These are phyloP conservation scores for Xylaria sp. DNA, from an alignment of 2,329 filamentous ascomycete genomes.

Conservation along the genomic window DNA sequence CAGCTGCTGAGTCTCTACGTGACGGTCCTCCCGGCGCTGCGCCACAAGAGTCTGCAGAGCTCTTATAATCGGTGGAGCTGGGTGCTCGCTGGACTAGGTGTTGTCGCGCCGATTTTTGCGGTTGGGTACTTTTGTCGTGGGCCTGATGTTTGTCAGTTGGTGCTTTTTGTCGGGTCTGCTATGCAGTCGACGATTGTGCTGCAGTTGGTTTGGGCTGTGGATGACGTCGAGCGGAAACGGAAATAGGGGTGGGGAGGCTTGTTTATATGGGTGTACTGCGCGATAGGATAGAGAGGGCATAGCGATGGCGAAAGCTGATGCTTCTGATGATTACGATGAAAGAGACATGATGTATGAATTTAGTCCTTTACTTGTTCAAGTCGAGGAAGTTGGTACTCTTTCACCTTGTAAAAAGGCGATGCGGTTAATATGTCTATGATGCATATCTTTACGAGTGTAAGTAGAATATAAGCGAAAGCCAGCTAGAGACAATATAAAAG, in stretches of 20 bases:
- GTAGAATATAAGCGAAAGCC: too few species aligned
- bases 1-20: constrained; percentile 17
- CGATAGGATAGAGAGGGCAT: too few species aligned
- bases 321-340: too few species aligned
- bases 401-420: too few species aligned
- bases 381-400: too few species aligned
- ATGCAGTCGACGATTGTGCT: constrained; percentile 22
- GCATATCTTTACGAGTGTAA: too few species aligned
- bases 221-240: constrained; percentile 17
- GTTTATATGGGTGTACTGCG: too few species aligned
- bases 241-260: neutral
- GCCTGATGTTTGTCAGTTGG: constrained; percentile 8
- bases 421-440: too few species aligned
- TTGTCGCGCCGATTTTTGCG: constrained; percentile 1
- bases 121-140: constrained; percentile 4
- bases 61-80: constrained; percentile 21
- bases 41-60: constrained; percentile 7
- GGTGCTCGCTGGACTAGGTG: neutral
- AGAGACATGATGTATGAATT: too few species aligned
- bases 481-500: too few species aligned
- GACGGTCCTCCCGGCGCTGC: constrained; percentile 14
- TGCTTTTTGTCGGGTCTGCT: constrained; percentile 24
- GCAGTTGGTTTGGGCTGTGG: constrained; percentile 16
- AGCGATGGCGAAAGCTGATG: too few species aligned
- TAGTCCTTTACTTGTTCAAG: too few species aligned